phyloP scores from a whole-genome alignment of 2,329 filamentous ascomycete genomes.

The Hypoxylon sp. region DNA sequence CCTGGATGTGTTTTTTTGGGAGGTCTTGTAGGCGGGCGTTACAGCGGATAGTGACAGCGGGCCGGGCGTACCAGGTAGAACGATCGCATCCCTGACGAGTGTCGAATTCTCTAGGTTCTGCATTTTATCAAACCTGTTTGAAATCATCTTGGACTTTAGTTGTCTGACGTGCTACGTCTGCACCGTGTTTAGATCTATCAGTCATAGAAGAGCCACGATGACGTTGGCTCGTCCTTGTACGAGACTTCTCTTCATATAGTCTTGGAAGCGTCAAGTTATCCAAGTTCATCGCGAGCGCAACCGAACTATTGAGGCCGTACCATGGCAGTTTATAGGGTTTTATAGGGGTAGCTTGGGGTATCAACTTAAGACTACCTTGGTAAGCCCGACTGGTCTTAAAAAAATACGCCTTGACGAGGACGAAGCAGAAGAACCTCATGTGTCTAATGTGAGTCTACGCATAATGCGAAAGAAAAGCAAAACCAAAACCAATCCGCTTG shows the following conservation, averaged over 20 bases:
- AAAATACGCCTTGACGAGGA: too few relatives aligned
- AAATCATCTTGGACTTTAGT: background rate
- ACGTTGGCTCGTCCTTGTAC: background rate
- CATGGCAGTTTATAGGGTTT: too few relatives aligned
- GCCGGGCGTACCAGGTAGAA: background rate
- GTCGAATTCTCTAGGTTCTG: constrained; percentile 20
- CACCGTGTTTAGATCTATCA: background rate
- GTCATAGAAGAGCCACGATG: constrained; percentile 1
- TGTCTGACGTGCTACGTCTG: background rate
- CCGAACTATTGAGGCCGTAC: too few relatives aligned
- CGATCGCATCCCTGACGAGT: background rate
- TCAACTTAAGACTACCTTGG: too few relatives aligned
- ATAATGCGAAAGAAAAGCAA: background rate
- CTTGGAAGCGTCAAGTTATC: background rate
- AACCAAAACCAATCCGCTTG: background rate
- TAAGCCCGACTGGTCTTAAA: too few relatives aligned
- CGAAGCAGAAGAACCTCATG: background rate
- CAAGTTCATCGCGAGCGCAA: background rate
- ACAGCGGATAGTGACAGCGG: constrained; percentile 12
- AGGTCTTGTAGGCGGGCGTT: constrained; percentile 30
- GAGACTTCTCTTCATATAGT: background rate
- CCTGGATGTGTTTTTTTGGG: background rate
- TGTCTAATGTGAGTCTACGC: background rate
- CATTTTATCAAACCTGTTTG: background rate
- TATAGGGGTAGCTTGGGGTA: too few relatives aligned